Base-by-base conservation (phyloP, 495 filamentous ascomycete genomes). In the Talaromyces borbonicus region DNA sequence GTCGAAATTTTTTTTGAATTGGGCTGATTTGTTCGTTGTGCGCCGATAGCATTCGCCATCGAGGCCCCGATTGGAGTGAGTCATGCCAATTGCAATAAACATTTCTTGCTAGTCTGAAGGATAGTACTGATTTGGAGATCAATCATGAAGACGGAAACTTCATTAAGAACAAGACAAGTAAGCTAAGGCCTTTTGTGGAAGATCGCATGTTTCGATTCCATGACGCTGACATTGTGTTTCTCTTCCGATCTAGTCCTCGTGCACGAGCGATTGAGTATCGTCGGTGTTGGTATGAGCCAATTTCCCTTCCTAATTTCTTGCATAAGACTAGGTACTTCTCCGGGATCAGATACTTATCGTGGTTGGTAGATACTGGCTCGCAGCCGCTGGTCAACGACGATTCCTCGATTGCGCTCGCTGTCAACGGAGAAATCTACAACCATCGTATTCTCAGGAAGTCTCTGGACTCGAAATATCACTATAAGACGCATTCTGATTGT, bases 391-490 rank as follows among this genome's bases (percentile, higher is more conserved):
- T 92, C 65, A 97, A 85, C 73, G 80, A 88, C 43, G 90, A 95
- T 58, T 83, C 79, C 45, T 83, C 77, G 50, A 80, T 98, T 52
- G 81, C 88, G 47, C 78, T 98, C 40, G 92, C 92, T 48, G 92
- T 96, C 80, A 98, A 98, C 67, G 92, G 92, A 67, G 92, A 98
- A 67, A 98, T 98, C 63, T 98, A 98, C 75, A 98, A 98, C 78
- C 92, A 98, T 69, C 81, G 89, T 51, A 77, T 95, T 53, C 70
- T 98, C 53, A 81, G 92, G 52, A 96, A 95, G 67, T 70, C 67
- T 49, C 66, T 96, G 58, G 85, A 85, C 65, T 69, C 66, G 18
- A 78, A 82, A 19, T 90, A 94, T 64, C 79, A 84, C 65, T 98
- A 95, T 77, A 94, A 93, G 79, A 98, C 92, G 42, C 83, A 92